Evolutionary conservation across 2,329 filamentous ascomycete species (phyloP).

Genomic region (Harringtonia lauricola): DNA sequence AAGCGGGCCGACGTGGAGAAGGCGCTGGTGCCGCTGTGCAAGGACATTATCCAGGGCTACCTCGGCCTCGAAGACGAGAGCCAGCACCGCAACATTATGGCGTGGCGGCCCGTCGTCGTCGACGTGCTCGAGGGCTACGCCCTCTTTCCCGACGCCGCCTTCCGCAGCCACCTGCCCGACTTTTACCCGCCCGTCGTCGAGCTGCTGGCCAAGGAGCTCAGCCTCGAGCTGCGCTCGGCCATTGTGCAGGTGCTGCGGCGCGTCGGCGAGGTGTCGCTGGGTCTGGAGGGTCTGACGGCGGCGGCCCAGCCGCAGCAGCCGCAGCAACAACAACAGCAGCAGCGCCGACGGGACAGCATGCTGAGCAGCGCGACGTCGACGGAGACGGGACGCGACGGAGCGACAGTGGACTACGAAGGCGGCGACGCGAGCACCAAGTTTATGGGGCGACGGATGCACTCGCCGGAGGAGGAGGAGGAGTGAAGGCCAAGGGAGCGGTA

Average conservation of each 20-base stretch:
- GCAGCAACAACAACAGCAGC: not conserved
- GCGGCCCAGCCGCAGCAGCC: not conserved
- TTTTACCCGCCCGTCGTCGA: slow-evolving; percentile 86
- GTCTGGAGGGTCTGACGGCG: slow-evolving; percentile 36
- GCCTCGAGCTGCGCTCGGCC: slow-evolving; percentile 63
- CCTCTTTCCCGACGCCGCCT: slow-evolving; percentile 69
- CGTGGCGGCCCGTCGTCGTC: slow-evolving; percentile 94
- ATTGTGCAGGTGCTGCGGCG: slow-evolving; percentile 68
- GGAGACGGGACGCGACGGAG: slow-evolving; percentile 1
- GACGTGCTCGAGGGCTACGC: slow-evolving; percentile 91
- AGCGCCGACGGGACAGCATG: slow-evolving; percentile 11
- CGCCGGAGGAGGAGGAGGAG: not conserved
- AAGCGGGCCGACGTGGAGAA: slow-evolving; percentile 77
- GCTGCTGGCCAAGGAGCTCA: slow-evolving; percentile 71
- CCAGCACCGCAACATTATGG: slow-evolving; percentile 91
- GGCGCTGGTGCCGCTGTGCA: slow-evolving; percentile 87
- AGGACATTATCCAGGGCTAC: slow-evolving; percentile 84
- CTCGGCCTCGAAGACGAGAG: slow-evolving; percentile 85
- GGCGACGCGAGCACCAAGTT: slow-evolving; percentile 15
- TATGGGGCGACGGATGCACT: slow-evolving; percentile 13
- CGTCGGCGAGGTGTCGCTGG: slow-evolving; percentile 67
- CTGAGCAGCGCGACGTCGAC: slow-evolving; percentile 10
- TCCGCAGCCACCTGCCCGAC: slow-evolving; percentile 64
- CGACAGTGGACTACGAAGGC: slow-evolving; percentile 13
- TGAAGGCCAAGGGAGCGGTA: not conserved